A percentile compares a stretch with the other conserved stretches of the same genome.
Evolutionary conservation across 805 yeast genomes (phyloP).

Genomic region (Saccharomyces paradoxus): DNA sequence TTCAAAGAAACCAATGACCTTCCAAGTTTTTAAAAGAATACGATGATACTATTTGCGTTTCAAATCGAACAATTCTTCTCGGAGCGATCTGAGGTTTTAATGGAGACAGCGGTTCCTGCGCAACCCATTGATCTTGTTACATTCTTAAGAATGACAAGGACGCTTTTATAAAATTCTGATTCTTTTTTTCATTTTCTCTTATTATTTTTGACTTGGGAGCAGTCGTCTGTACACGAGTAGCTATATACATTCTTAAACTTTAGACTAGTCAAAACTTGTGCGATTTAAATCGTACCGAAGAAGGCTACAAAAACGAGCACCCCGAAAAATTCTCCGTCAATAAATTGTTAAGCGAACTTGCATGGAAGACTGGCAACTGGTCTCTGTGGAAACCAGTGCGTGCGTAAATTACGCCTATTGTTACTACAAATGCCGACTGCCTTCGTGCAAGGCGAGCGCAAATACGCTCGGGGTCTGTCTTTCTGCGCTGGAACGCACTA

Average conservation of each 20-base stretch:
- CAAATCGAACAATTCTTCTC: slow-evolving; percentile 31
- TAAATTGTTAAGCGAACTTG: not conserved
- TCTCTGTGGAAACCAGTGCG: not conserved
- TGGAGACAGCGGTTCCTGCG: slow-evolving; percentile 34
- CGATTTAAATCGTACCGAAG: not conserved
- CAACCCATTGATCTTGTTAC: slow-evolving; percentile 32
- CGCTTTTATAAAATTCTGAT: slow-evolving; percentile 33
- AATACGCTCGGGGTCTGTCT: not conserved
- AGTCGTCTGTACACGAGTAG: not conserved
- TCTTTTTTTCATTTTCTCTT: slow-evolving; percentile 15
- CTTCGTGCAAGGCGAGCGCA: not conserved
- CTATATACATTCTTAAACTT: not conserved
- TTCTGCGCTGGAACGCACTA: not conserved
- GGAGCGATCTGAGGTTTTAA: slow-evolving; percentile 25
- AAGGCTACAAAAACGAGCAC: not conserved
- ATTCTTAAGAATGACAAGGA: slow-evolving; percentile 30
- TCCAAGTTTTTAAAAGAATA: slow-evolving; percentile 34
- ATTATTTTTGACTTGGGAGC: not conserved
- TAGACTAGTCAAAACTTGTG: not conserved
- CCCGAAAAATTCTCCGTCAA: too few relatives aligned
- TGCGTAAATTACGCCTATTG: not conserved
- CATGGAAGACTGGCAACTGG: not conserved
- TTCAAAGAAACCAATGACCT: slow-evolving; percentile 27
- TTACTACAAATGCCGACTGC: not conserved
- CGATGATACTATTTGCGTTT: slow-evolving; percentile 32